These are phyloP conservation scores for Rutstroemia sp. DNA, from an alignment of 2,329 filamentous ascomycete genomes.

Conservation along the genomic window DNA sequence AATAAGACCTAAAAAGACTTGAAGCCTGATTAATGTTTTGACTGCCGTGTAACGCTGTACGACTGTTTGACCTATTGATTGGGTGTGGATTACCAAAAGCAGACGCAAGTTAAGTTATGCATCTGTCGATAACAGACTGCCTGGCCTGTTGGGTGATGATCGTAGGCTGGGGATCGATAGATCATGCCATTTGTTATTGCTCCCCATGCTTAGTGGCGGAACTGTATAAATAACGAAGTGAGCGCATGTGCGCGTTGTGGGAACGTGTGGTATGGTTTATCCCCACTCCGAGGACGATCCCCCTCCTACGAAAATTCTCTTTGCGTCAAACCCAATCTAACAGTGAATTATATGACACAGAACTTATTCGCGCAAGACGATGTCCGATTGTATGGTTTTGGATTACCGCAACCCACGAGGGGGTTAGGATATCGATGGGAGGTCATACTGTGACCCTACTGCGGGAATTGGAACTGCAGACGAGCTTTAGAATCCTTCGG, in stretches of 20 bases:
- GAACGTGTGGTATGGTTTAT: background rate
- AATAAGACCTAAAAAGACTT: background rate
- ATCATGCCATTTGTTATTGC: background rate
- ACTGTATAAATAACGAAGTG: background rate
- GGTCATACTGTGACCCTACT: background rate
- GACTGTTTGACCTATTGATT: background rate
- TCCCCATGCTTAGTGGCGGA: background rate
- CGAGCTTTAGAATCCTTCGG: background rate
- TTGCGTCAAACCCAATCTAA: background rate
- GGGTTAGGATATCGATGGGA: background rate
- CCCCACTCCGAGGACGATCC: background rate
- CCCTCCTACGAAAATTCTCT: background rate
- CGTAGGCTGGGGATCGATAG: background rate
- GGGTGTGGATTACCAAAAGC: background rate
- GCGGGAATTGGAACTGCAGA: background rate
- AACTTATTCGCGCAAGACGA: background rate
- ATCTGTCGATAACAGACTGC: background rate
- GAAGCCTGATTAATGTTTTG: background rate
- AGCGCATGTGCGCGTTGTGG: background rate
- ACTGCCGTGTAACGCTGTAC: constrained; percentile 1
- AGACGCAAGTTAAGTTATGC: background rate
- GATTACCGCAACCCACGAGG: background rate
- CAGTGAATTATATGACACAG: background rate
- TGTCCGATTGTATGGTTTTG: background rate
- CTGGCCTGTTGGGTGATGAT: background rate